Evolutionary conservation across 2,329 filamentous ascomycete genomes (phyloP).

Genomic region (Thermoascus crustaceus): DNA sequence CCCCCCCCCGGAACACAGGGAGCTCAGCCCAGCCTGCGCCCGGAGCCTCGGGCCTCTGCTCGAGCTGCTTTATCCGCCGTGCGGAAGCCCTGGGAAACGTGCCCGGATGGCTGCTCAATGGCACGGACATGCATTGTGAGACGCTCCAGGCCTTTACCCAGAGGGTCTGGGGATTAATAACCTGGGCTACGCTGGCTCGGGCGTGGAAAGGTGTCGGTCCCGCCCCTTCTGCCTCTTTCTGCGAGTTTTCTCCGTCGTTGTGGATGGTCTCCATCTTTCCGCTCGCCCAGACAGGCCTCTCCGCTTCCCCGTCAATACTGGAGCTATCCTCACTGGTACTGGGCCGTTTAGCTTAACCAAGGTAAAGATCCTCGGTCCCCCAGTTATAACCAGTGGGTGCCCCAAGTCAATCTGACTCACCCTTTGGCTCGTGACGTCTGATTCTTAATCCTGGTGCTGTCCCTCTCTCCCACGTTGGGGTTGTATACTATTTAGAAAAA

Average conservation of each 20-base stretch:
- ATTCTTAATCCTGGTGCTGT: slow-evolving; percentile 1
- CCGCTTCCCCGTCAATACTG: slow-evolving; percentile 2
- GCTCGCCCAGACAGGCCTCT: slow-evolving; percentile 2
- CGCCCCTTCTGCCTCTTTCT: neutral
- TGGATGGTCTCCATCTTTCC: slow-evolving; percentile 1
- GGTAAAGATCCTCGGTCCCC: slow-evolving; percentile 2
- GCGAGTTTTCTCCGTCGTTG: slow-evolving; percentile 1
- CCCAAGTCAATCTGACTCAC: neutral
- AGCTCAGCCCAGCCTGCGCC: too few species aligned
- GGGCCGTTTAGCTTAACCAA: slow-evolving; percentile 2
- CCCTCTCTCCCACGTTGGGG: neutral
- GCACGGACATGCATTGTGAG: too few species aligned
- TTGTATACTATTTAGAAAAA: slow-evolving; percentile 1
- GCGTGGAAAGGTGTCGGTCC: neutral
- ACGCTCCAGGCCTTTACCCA: too few species aligned
- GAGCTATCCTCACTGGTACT: neutral
- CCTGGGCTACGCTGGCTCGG: neutral
- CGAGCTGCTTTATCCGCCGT: too few species aligned
- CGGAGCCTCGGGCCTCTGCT: too few species aligned
- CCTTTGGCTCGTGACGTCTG: neutral
- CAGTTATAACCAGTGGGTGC: slow-evolving; percentile 1
- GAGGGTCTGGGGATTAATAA: neutral
- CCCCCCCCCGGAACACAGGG: too few species aligned
- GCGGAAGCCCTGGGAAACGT: too few species aligned
- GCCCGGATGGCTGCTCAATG: too few species aligned